Evolutionary conservation across 106 monocot species (phyloP).

Genomic region (Dendrobium chrysotoxum): DNA sequence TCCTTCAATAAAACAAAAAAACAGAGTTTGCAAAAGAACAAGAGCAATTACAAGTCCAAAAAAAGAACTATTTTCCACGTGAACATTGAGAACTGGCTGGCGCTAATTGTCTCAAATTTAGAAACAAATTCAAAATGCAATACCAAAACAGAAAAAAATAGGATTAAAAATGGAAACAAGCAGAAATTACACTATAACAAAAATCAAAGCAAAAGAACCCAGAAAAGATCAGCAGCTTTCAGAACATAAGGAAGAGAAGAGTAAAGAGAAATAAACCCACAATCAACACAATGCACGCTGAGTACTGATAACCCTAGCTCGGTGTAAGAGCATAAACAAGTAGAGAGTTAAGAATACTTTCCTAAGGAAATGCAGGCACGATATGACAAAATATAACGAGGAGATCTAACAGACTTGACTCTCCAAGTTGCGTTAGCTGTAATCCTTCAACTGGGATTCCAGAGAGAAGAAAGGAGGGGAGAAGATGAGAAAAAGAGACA

Average conservation of each 20-base stretch:
- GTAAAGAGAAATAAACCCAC: background rate
- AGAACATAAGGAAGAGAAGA: background rate
- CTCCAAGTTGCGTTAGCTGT: background rate
- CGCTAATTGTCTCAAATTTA: background rate
- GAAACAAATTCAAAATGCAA: conserved; percentile 8
- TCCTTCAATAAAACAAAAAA: background rate
- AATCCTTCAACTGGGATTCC: background rate
- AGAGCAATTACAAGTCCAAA: background rate
- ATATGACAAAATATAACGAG: background rate
- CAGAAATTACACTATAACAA: background rate
- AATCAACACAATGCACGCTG: background rate
- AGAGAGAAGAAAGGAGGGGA: background rate
- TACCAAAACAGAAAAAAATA: background rate
- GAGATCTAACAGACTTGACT: background rate
- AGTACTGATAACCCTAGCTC: conserved; percentile 1
- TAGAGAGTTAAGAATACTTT: background rate
- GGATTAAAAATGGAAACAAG: background rate
- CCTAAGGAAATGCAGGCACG: background rate
- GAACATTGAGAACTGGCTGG: background rate
- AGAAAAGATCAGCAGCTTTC: background rate
- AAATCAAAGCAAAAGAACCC: background rate
- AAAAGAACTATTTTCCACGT: background rate
- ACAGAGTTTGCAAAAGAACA: background rate
- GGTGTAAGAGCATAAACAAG: background rate
- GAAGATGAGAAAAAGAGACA: background rate